These are phyloP conservation scores for Avicennia marina DNA, from an alignment of 257 asterid species.

Conservation along the genomic window DNA sequence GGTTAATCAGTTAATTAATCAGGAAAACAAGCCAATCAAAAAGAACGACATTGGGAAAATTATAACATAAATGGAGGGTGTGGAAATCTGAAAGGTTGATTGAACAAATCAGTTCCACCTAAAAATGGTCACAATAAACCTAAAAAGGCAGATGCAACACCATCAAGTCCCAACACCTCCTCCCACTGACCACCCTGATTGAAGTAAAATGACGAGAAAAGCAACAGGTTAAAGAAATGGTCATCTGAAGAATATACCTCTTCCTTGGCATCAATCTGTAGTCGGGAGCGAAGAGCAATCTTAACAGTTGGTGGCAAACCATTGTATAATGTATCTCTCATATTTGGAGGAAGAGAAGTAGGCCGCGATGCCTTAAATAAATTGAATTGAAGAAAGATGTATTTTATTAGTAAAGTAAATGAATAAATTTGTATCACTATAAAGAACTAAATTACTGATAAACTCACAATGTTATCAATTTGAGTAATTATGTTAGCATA, in stretches of 20 bases:
- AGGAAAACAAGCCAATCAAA: too few species aligned
- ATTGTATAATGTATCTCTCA: slow-evolving; percentile 78
- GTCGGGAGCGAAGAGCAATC: slow-evolving; percentile 51
- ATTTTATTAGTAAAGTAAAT: neutral
- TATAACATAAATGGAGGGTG: too few species aligned
- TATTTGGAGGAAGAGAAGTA: slow-evolving; percentile 90
- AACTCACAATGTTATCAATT: slow-evolving; percentile 86
- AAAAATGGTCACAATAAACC: too few species aligned
- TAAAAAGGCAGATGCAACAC: too few species aligned
- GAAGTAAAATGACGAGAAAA: neutral
- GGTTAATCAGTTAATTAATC: too few species aligned
- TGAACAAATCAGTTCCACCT: too few species aligned
- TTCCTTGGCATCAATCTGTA: slow-evolving; percentile 52
- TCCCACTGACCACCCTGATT: too few species aligned
- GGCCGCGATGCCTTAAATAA: slow-evolving; percentile 76
- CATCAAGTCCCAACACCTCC: too few species aligned
- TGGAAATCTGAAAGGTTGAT: too few species aligned
- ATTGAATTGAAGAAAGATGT: neutral
- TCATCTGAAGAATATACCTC: slow-evolving; percentile 39
- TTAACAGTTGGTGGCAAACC: slow-evolving; percentile 80
- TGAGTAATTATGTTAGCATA: slow-evolving; percentile 90
- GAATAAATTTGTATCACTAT: neutral
- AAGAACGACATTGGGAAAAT: neutral
- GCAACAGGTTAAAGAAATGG: neutral
- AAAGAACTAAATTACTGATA: slow-evolving; percentile 1